phyloP scores from a whole-genome alignment of 306 rosid genomes.

The Pterocarpus macrocarpus region DNA sequence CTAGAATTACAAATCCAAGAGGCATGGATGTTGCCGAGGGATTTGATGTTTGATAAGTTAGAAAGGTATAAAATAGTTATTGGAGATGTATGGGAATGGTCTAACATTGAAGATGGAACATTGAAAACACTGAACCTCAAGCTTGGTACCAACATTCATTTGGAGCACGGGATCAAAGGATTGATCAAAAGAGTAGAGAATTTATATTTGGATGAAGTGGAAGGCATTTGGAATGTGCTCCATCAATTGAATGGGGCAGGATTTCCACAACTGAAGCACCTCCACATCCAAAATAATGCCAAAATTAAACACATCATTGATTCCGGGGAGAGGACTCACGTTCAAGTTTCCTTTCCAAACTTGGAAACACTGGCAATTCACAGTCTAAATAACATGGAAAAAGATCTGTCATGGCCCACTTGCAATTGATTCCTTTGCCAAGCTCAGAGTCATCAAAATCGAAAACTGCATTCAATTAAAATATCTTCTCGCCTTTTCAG shows the following conservation, averaged over 20 bases:
- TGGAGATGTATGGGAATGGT: background rate
- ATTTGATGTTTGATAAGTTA: background rate
- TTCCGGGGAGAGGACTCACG: background rate
- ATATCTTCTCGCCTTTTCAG: background rate
- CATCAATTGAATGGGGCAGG: background rate
- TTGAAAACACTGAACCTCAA: conserved; percentile 40
- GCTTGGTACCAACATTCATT: conserved; percentile 29
- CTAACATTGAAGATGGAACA: background rate
- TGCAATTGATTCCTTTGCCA: background rate
- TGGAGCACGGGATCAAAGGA: conserved; percentile 31
- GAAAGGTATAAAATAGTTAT: background rate
- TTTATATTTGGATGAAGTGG: conserved; percentile 44
- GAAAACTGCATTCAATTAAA: background rate
- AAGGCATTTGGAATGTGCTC: conserved; percentile 22
- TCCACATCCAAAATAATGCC: conserved; percentile 28
- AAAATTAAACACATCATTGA: conserved; percentile 9
- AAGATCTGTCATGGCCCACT: conserved; percentile 6
- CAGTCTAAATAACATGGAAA: background rate
- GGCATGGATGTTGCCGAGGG: background rate
- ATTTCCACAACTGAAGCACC: conserved; percentile 40
- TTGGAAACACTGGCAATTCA: background rate
- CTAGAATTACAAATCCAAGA: background rate
- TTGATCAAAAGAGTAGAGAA: conserved; percentile 43
- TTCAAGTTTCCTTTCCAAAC: background rate
- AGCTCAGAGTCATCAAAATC: background rate